Base-by-base conservation (phyloP, 2,329 filamentous ascomycete genomes). In the Albifimbria verrucaria region DNA sequence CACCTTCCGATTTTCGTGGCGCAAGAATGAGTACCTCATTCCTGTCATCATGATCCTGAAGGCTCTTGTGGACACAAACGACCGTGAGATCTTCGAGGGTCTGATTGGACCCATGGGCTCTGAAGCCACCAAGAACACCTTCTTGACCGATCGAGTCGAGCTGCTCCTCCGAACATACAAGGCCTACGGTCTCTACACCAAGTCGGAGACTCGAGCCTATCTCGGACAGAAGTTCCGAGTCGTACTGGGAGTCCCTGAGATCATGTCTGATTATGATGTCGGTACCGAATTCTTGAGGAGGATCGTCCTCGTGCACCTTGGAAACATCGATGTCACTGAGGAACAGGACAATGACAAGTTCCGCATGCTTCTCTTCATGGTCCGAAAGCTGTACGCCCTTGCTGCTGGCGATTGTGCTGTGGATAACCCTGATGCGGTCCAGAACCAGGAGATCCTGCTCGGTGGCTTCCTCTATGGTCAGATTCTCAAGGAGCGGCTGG, bases 31-130 rank as follows among this genome's bases (percentile, higher is more conserved):
- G 72, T 99, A 91, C 66, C 83, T 99, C n/a, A 83, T 99, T 2
- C 94, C 94, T 1, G 89, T 92, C 56, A 87, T 97, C 81, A 97
- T 99, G 93, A 86, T 99, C 28, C 75, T 99, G 59, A 99, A 97
- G 76, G 93, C 94, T 1, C 77, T 99, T 48, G 83, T 94, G 2
- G 93, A 99, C 70, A 99, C 94, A 17, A 99, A 96, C 68, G 94
- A 99, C 67, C 85, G 91, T 53, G 92, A 97, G 67, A 94, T 99
- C 44, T 97, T 95, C 55, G 92, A 97, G 71, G 89, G 89, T n/a
- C 75, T 99, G 49, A 87, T 97, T 46, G 93, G 93, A 36, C 78
- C 84, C 24, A 81, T 85, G 54, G 85, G 84, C 25, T 92, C 89
- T 25, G 88, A 91, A 67, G 89, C 89, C 7, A 79, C 90, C 32